A percentile compares a stretch with the other conserved stretches of the same genome.
Evolutionary conservation across 305 asterid species (phyloP).

Genomic region (Solanum hybrid): DNA sequence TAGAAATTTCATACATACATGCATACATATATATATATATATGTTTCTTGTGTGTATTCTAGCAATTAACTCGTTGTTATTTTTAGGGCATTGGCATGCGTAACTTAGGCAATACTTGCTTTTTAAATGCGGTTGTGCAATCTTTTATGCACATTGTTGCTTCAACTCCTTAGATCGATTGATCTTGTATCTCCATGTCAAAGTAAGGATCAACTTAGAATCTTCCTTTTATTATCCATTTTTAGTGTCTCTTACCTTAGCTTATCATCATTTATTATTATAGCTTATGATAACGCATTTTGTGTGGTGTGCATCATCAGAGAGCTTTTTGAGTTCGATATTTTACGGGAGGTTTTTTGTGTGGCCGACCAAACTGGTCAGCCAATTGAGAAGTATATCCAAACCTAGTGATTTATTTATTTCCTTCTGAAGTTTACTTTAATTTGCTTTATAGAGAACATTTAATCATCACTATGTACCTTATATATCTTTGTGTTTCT

Average conservation of each 20-base stretch:
- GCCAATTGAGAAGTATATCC: slow-evolving; percentile 75
- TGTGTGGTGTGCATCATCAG: slow-evolving; percentile 41
- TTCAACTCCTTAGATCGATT: slow-evolving; percentile 31
- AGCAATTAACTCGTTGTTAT: not conserved
- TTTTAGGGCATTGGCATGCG: slow-evolving; percentile 64
- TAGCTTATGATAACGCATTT: slow-evolving; percentile 33
- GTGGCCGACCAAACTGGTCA: slow-evolving; percentile 32
- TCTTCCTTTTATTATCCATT: not conserved
- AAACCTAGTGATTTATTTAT: not conserved
- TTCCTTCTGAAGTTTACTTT: not conserved
- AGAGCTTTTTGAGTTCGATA: slow-evolving; percentile 21
- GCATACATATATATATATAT: too few relatives aligned
- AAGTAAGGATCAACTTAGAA: slow-evolving; percentile 19
- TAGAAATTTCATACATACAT: too few relatives aligned
- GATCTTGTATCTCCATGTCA: slow-evolving; percentile 18
- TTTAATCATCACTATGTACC: not conserved
- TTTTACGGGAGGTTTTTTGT: not conserved
- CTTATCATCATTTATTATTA: not conserved
- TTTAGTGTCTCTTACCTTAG: not conserved
- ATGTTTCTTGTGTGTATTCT: not conserved
- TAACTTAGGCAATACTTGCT: slow-evolving; percentile 84
- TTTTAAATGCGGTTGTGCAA: slow-evolving; percentile 67
- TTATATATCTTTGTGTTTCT: slow-evolving; percentile 17
- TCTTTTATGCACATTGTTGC: slow-evolving; percentile 64
- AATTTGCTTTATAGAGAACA: not conserved